phyloP scores from a whole-genome alignment of 2,329 filamentous ascomycete genomes.

The Diaporthe citri region DNA sequence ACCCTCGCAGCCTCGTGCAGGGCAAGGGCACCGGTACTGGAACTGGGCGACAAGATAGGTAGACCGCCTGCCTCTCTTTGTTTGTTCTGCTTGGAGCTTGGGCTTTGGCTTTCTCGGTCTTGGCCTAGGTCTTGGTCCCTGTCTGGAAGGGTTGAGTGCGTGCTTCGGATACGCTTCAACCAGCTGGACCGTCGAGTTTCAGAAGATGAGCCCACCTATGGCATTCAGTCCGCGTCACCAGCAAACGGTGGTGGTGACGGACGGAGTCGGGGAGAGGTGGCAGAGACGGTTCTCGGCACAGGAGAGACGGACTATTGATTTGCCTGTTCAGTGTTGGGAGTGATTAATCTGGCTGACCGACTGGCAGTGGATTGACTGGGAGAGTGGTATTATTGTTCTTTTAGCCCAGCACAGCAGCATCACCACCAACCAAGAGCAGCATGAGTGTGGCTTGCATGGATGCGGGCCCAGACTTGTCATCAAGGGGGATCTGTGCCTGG shows the following conservation, averaged over 20 bases:
- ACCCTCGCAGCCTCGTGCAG: constrained; percentile 20
- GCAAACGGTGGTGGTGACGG: not conserved
- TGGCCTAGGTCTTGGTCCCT: constrained; percentile 10
- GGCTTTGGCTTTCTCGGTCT: not conserved
- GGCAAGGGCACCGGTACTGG: not conserved
- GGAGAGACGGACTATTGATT: not conserved
- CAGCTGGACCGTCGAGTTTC: constrained; percentile 17
- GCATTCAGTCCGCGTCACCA: not conserved
- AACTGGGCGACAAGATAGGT: not conserved
- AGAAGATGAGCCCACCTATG: constrained; percentile 24
- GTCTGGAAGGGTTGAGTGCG: constrained; percentile 6
- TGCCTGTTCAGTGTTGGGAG: not conserved
- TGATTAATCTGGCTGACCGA: constrained; percentile 2
- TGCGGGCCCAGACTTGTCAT: constrained; percentile 28
- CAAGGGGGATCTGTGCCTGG: constrained; percentile 33
- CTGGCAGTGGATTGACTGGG: not conserved
- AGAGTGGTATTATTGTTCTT: not conserved
- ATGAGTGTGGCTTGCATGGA: constrained; percentile 31
- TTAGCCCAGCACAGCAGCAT: not conserved
- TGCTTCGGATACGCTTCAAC: constrained; percentile 31
- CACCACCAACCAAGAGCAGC: not conserved
- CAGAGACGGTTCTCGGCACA: not conserved
- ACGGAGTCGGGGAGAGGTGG: not conserved
- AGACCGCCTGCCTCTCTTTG: constrained; percentile 1
- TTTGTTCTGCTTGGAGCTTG: not conserved